Conservation (phyloP, 768 basidiomycete species). For the Suillus variegatus region DNA sequence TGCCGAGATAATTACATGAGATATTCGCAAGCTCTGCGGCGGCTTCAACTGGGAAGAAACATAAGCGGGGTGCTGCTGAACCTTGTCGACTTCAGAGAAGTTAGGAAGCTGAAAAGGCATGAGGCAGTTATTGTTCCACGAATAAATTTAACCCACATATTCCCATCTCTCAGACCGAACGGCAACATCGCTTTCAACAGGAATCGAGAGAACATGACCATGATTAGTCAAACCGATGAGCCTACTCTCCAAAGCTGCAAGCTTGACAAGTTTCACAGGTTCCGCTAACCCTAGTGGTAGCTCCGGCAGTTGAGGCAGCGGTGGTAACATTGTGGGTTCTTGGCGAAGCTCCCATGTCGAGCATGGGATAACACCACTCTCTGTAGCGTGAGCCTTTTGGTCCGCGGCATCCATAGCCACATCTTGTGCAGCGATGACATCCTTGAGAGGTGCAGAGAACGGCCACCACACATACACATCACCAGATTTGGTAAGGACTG, state of each 20-base stretch:
- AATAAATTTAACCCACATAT: constrained; percentile 56
- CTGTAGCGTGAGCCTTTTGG: constrained; percentile 31
- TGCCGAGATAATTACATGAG: constrained; percentile 60
- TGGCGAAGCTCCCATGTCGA: constrained; percentile 54
- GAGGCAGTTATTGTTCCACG: not conserved
- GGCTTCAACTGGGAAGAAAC: constrained; percentile 35
- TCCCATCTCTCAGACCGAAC: constrained; percentile 53
- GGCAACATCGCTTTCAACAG: constrained; percentile 43
- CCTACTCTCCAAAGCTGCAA: constrained; percentile 75
- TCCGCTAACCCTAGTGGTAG: constrained; percentile 33
- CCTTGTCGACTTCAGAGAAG: constrained; percentile 63
- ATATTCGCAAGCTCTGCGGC: constrained; percentile 60
- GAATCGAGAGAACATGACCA: constrained; percentile 74
- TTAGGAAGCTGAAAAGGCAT: constrained; percentile 56
- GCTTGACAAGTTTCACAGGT: constrained; percentile 62
- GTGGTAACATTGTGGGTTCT: constrained; percentile 60
- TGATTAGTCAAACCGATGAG: constrained; percentile 79
- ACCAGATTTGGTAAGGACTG: constrained; percentile 69
- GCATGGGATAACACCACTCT: constrained; percentile 56
- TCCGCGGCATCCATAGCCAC: constrained; percentile 45
- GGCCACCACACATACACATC: constrained; percentile 81
- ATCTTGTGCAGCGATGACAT: constrained; percentile 39
- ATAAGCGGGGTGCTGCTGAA: constrained; percentile 50
- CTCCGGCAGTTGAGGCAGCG: constrained; percentile 60
- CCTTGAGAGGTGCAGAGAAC: constrained; percentile 43